Conservation (phyloP, 441 rosid genomes). For the Populus hybrid region DNA sequence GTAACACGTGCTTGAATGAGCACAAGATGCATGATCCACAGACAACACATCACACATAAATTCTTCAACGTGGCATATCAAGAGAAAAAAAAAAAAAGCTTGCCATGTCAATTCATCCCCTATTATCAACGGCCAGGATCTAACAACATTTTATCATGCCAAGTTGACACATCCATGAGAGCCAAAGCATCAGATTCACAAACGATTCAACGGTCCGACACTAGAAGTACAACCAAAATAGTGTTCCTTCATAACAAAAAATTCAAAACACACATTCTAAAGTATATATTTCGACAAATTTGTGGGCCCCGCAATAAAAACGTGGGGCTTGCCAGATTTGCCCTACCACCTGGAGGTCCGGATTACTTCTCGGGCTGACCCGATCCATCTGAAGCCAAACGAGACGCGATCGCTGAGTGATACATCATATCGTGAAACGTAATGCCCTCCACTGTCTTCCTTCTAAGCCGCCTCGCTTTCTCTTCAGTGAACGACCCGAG, state of each 20-base stretch:
- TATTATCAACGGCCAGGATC: no score
- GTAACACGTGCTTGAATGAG: no score
- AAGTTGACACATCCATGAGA: background rate
- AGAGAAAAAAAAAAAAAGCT: no score
- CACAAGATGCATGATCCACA: no score
- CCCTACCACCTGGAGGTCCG: background rate
- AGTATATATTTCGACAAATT: slow-evolving; percentile 16
- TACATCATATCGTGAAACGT: slow-evolving; percentile 62
- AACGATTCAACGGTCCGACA: background rate
- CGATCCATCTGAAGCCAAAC: slow-evolving; percentile 51
- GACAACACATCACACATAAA: background rate
- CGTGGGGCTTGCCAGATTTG: background rate
- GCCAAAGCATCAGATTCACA: background rate
- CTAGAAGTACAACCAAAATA: background rate
- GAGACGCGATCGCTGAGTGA: slow-evolving; percentile 74
- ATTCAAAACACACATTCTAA: background rate
- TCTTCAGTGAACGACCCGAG: slow-evolving; percentile 68
- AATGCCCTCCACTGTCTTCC: slow-evolving; percentile 45
- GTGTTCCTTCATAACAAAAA: slow-evolving; percentile 2
- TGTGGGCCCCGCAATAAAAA: background rate
- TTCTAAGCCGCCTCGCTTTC: slow-evolving; percentile 65
- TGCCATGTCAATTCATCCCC: no score
- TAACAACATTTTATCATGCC: background rate
- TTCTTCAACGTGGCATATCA: background rate
- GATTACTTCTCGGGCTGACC: slow-evolving; percentile 13